These are phyloP conservation scores for Beauveria sp. DNA, from an alignment of 2,329 filamentous ascomycete genomes.

Conservation along the genomic window DNA sequence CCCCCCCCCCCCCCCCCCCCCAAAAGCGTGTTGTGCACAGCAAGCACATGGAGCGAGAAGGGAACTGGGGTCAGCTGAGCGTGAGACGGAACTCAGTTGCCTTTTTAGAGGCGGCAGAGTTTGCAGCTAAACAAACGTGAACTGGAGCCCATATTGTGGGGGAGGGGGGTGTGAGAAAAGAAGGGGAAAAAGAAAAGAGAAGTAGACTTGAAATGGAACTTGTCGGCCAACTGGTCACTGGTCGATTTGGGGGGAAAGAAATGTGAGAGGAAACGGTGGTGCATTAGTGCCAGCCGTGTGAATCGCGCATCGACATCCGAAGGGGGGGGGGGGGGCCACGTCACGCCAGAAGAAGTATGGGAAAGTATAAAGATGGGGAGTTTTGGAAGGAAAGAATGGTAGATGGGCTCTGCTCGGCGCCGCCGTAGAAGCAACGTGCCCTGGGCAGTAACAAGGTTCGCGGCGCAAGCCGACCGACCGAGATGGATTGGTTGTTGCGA, in stretches of 20 bases:
- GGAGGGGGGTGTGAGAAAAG: slow-evolving; percentile 1
- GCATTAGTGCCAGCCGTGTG: background rate
- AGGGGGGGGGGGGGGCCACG: too few species aligned
- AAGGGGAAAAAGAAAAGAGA: background rate
- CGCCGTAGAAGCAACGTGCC: too few species aligned
- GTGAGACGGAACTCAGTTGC: background rate
- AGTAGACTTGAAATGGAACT: background rate
- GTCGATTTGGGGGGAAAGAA: background rate
- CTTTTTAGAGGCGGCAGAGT: slow-evolving; percentile 15
- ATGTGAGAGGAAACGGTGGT: background rate
- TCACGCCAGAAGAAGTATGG: too few species aligned
- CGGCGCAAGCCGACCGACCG: background rate
- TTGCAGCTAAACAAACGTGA: slow-evolving; percentile 7
- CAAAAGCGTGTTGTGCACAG: too few species aligned
- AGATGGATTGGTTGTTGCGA: too few species aligned
- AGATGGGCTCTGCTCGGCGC: too few species aligned
- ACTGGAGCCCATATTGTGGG: background rate
- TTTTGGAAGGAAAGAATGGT: background rate
- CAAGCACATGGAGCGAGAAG: background rate
- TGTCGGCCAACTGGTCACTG: background rate
- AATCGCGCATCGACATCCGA: background rate
- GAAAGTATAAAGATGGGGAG: background rate
- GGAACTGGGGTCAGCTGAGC: slow-evolving; percentile 1
- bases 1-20: too few species aligned
- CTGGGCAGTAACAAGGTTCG: background rate